Evolutionary conservation across 1,139 yeast genomes (phyloP).

Genomic region (Yamadazyma pseudoaaseri): DNA sequence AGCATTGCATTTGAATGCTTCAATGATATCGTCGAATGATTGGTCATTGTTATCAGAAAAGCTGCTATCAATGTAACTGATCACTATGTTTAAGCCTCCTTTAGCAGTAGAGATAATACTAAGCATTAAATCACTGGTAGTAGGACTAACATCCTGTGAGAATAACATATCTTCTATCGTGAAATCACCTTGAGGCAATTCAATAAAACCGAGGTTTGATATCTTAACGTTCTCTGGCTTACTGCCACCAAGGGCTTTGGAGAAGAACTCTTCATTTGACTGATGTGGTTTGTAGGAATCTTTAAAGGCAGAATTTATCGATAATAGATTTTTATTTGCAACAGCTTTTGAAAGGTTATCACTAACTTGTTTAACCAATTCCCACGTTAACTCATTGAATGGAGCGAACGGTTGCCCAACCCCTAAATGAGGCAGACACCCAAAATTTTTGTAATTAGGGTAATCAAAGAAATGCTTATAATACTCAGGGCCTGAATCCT

Average conservation of each 20-base stretch:
- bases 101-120: slow-evolving; percentile 29
- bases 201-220: slow-evolving; percentile 40
- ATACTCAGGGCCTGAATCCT: slow-evolving; percentile 16
- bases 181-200: slow-evolving; percentile 21
- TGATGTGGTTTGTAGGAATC: slow-evolving; percentile 17
- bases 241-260: slow-evolving; percentile 22
- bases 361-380: slow-evolving; percentile 23
- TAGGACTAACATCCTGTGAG: slow-evolving; percentile 38
- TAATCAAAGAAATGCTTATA: slow-evolving; percentile 19
- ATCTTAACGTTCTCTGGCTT: slow-evolving; percentile 35
- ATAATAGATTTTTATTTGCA: slow-evolving; percentile 25
- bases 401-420: slow-evolving; percentile 31
- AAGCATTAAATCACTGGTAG: slow-evolving; percentile 37
- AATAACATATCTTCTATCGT: slow-evolving; percentile 32
- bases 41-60: slow-evolving; percentile 23
- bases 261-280: slow-evolving; percentile 24
- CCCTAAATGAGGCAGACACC: slow-evolving; percentile 36
- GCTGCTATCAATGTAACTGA: slow-evolving; percentile 27
- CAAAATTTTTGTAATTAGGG: slow-evolving; percentile 28
- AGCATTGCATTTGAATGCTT: slow-evolving; percentile 20
- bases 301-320: slow-evolving; percentile 21
- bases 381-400: slow-evolving; percentile 35
- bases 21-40: slow-evolving; percentile 24
- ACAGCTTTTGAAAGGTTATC: slow-evolving; percentile 19
- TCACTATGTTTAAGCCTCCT: slow-evolving; percentile 38